Evolutionary conservation across 2,329 filamentous ascomycete genomes (phyloP), one percentile per base, ranked within the genome.

Genomic region (Penicillium oxalicum): DNA sequence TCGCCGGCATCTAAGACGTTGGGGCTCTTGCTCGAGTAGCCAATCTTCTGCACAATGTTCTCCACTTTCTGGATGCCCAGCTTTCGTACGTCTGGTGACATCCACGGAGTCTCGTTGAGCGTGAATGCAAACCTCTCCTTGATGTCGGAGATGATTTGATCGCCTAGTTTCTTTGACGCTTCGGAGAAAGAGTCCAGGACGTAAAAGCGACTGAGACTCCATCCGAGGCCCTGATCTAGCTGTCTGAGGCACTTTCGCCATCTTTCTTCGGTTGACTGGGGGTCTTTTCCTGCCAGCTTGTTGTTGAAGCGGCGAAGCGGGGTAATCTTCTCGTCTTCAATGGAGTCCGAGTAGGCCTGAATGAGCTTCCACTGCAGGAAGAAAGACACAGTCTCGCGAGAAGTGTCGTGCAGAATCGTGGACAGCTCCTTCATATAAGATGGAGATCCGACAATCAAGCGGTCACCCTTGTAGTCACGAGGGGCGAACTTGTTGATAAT

Each of bases 191-290:
- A 77, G 42, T 80, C 80, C 52, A 87, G 78, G 2, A 88, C 75
- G 54, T 83, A 89, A 69, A 88, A 87, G 24, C 83, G 79, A 60
- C 82, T 84, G 12, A 87, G 69, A 42, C 86, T 83, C 83, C 84
- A 88, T 2, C 78, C 78, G 24, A 88, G 64, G 4, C 78, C 77
- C 24, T 67, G 63, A 53, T 86, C 81, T 4, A 84, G 74, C 32
- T 77, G 73, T 6, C 62, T 63, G 27, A 87, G 75, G 56, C 84
- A 88, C 5, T 74, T 82, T 57, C 83, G 76, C 83, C 83, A 87
- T 42, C 83, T 75, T 58, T 87, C 84, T 11, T 80, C 70, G 18
- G 74, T 75, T 2, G 82, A 79, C 44, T 84, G 75, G 0, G 82
- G 77, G 47, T 84, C 81, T 70, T 79, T 81, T 40, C 81, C 84